phyloP scores from a whole-genome alignment of 495 filamentous ascomycete species.

The Astrothelium macrocarpum region DNA sequence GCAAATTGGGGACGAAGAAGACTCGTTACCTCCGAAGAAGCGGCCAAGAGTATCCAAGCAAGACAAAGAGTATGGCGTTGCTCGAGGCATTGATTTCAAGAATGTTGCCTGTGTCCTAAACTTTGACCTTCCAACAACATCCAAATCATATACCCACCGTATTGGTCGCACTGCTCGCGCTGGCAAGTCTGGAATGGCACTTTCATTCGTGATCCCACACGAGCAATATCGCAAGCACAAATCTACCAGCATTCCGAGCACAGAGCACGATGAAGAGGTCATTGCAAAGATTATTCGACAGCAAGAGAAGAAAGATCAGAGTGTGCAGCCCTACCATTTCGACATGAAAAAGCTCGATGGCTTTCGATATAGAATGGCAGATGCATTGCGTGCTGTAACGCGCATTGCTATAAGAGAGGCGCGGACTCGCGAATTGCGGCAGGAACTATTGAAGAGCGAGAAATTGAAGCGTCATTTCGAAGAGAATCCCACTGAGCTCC shows the following conservation, averaged over 20 bases:
- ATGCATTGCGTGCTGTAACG: constrained; percentile 76
- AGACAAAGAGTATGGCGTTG: constrained; percentile 83
- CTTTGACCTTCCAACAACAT: constrained; percentile 81
- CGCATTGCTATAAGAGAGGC: constrained; percentile 80
- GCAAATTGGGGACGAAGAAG: constrained; percentile 13
- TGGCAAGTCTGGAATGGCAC: constrained; percentile 80
- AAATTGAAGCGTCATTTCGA: constrained; percentile 93
- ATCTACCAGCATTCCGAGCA: constrained; percentile 60
- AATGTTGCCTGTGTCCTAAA: constrained; percentile 92
- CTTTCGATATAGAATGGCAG: constrained; percentile 90
- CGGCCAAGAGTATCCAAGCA: constrained; percentile 50
- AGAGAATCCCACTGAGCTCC: constrained; percentile 84
- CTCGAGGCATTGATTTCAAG: constrained; percentile 91
- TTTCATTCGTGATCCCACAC: constrained; percentile 84
- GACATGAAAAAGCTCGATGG: constrained; percentile 88
- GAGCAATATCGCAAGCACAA: constrained; percentile 79
- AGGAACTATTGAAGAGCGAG: constrained; percentile 84
- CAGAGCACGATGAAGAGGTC: constrained; percentile 74
- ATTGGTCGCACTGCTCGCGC: constrained; percentile 90
- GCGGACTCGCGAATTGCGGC: constrained; percentile 70
- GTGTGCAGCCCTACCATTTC: constrained; percentile 81
- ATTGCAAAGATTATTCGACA: constrained; percentile 42
- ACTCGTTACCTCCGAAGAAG: constrained; percentile 39
- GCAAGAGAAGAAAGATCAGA: constrained; percentile 63
- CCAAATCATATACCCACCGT: constrained; percentile 91